Percentiles rank a stretch among this genome's conserved stretches.
phyloP scores from a whole-genome alignment of 2,329 filamentous ascomycete genomes.

The Pseudocercospora musae region DNA sequence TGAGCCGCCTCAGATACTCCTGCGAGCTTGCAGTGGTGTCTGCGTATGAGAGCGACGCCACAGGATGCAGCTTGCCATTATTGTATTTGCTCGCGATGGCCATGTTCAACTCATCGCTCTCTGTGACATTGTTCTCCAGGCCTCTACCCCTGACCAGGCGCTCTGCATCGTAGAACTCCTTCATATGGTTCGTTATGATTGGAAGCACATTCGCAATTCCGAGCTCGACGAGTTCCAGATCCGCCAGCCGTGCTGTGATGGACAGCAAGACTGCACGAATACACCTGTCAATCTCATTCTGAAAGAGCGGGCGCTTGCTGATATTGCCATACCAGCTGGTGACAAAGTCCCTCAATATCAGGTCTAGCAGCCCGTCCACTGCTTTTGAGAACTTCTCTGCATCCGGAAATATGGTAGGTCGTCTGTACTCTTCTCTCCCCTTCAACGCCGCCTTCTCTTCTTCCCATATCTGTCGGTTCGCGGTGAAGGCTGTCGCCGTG shows the following conservation, averaged over 20 bases:
- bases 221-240: slow-evolving; percentile 79
- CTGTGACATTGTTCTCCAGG: slow-evolving; percentile 83
- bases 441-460: slow-evolving; percentile 66
- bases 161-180: slow-evolving; percentile 88
- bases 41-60: slow-evolving; percentile 76
- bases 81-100: slow-evolving; percentile 94
- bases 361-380: slow-evolving; percentile 72
- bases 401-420: slow-evolving; percentile 67
- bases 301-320: slow-evolving; percentile 73
- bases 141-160: slow-evolving; percentile 80
- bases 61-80: slow-evolving; percentile 82
- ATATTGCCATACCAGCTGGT: slow-evolving; percentile 85
- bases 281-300: slow-evolving; percentile 79
- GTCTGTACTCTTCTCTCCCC: slow-evolving; percentile 63
- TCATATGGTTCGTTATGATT: slow-evolving; percentile 81
- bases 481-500: slow-evolving; percentile 27
- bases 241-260: slow-evolving; percentile 68
- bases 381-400: slow-evolving; percentile 75
- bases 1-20: slow-evolving; percentile 76
- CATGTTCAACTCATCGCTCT: slow-evolving; percentile 91
- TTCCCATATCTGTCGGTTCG: slow-evolving; percentile 57
- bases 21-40: slow-evolving; percentile 84
- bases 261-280: slow-evolving; percentile 70
- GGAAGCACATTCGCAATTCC: slow-evolving; percentile 80
- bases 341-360: slow-evolving; percentile 80